Evolutionary conservation across 495 filamentous ascomycete species (phyloP).

Genomic region (Penicillium cosmopolitanum): DNA sequence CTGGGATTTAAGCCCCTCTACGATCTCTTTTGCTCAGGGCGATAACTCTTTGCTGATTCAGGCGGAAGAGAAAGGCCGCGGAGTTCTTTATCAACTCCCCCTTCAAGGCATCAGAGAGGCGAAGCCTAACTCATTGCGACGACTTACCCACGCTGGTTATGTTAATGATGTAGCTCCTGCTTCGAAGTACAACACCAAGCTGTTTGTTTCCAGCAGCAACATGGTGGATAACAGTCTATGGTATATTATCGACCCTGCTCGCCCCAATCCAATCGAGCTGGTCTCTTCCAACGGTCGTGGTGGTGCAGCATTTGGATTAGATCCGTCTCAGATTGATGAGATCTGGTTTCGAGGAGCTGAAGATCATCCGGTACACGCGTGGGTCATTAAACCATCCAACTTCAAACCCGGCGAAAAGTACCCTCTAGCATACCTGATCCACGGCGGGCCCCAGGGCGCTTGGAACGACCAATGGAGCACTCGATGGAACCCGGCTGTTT

Average conservation of each 20-base stretch:
- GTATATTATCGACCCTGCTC: constrained; percentile 58
- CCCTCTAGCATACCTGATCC: constrained; percentile 81
- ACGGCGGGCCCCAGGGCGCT: constrained; percentile 86
- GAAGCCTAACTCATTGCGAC: constrained; percentile 55
- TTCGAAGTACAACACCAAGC: constrained; percentile 45
- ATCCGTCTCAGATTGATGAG: constrained; percentile 62
- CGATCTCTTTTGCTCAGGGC: constrained; percentile 67
- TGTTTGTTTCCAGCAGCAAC: constrained; percentile 68
- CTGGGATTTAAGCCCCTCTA: constrained; percentile 71
- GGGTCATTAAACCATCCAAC: constrained; percentile 77
- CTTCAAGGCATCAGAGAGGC: constrained; percentile 52
- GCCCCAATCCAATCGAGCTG: constrained; percentile 40
- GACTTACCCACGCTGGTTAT: constrained; percentile 62
- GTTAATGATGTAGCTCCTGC: constrained; percentile 62
- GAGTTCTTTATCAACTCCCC: constrained; percentile 65
- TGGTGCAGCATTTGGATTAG: constrained; percentile 73
- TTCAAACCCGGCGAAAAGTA: constrained; percentile 77
- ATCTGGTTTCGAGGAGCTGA: constrained; percentile 70
- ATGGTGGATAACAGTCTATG: constrained; percentile 72
- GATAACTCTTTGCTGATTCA: constrained; percentile 65
- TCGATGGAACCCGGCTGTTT: constrained; percentile 89
- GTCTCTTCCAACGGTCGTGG: constrained; percentile 69
- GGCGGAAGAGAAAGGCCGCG: constrained; percentile 67
- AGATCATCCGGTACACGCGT: constrained; percentile 72
- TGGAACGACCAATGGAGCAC: constrained; percentile 87